These are phyloP conservation scores for Hemileccinum rubropunctum DNA, from an alignment of 768 basidiomycete genomes.

Conservation along the genomic window DNA sequence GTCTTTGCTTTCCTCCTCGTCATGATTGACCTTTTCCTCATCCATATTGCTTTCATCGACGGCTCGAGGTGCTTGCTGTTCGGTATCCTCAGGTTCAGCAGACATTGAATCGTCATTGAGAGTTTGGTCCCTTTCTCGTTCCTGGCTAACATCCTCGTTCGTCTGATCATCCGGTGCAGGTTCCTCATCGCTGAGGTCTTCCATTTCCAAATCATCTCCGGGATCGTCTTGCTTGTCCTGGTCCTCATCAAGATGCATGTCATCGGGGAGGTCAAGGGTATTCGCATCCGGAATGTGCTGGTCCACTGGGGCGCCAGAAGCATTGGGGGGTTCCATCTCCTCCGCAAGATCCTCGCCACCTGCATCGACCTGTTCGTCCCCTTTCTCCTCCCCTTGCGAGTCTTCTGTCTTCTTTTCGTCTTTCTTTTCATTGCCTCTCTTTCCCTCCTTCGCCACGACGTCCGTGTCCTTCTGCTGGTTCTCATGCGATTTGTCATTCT, in stretches of 20 bases:
- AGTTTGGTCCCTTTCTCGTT: conserved; percentile 6
- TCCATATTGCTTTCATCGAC: conserved; percentile 16
- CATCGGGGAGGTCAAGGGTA: conserved; percentile 86
- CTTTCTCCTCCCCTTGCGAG: conserved; percentile 25
- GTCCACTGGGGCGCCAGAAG: conserved; percentile 68
- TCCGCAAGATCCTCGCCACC: conserved; percentile 37
- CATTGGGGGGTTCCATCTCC: conserved; percentile 44
- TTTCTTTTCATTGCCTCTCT: conserved; percentile 31
- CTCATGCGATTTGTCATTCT: conserved; percentile 58
- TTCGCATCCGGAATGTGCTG: conserved; percentile 76
- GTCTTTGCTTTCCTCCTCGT: conserved; percentile 27
- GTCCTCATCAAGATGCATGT: conserved; percentile 59
- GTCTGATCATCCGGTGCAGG: conserved; percentile 21
- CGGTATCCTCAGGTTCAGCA: conserved; percentile 23
- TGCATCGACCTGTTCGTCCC: conserved; percentile 18
- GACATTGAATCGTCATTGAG: conserved; percentile 20
- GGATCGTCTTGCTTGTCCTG: conserved; percentile 28
- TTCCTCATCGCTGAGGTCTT: conserved; percentile 37
- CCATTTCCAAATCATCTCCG: conserved; percentile 30
- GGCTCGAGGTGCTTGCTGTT: conserved; percentile 16
- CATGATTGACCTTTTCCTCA: conserved; percentile 28
- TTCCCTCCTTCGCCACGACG: conserved; percentile 75
- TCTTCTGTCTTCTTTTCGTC: conserved; percentile 35
- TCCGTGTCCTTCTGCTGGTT: conserved; percentile 53
- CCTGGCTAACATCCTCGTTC: conserved; percentile 23